Base-by-base conservation (phyloP, 352 stramenopile genomes). In the Phytophthora ohioensis region DNA sequence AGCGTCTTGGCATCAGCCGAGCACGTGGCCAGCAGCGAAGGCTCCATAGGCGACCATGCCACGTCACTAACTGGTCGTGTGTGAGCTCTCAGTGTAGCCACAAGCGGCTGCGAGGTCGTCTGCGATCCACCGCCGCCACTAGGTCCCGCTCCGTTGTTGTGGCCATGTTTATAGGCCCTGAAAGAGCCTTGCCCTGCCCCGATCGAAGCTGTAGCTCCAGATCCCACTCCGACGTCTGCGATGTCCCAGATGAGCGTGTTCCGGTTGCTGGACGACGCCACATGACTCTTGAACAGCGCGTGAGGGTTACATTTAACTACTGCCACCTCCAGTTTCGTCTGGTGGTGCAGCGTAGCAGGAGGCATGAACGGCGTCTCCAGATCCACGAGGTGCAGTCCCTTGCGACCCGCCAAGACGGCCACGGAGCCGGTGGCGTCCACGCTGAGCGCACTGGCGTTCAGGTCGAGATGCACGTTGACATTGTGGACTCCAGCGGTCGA, bases 171-270 rank as follows among this genome's bases (percentile, higher is more conserved):
- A 39, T 75, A 71, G 27, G 17, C 39, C 0, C 46, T 17, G 11
- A 59, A 76, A 12, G 64, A 76, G 32, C 48, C 70, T 35, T 75
- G 61, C 31, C 57, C 52, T 3, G 45, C 35, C 12, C 73, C 73
- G 32, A 80, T 71, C 30, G 64, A 71, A n/a, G 60, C 52, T 4
- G 43, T 67, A 36, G 58, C 39, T 27, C 49, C 58, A 4, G 68
- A 62, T 0, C 45, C 62, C 35, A 75, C 66, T 55, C 71, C 27
- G 3, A 55, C 35, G 53, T 71, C 38, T 55, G 64, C 42, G 43
- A 96, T 80, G 62, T 93, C 79, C 88, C 88, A 96, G 38, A 96
- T 84, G 46, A 96, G 80, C 41, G 86, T 92, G 63, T 92, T 91
- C 46, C 88, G 79, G 73, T 94, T 92, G 45, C 85, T 92, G 41